Percentiles rank a stretch among this genome's conserved stretches.
Evolutionary conservation across 1,284 basidiomycete species (phyloP).

Genomic region (Moesziomyces sp.): DNA sequence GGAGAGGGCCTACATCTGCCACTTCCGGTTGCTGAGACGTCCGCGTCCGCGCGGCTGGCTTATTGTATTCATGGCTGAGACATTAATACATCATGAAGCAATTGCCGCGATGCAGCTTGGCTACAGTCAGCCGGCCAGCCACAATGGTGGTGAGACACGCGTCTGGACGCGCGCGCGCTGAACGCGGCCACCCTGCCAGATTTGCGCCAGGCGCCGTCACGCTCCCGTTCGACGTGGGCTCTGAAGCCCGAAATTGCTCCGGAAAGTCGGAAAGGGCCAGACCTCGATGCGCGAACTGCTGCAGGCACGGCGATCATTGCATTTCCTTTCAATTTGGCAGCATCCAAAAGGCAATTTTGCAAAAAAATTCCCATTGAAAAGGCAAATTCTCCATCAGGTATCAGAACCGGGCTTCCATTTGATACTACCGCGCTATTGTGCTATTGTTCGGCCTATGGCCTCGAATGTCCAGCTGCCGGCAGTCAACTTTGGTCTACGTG

Average conservation of each 20-base stretch:
- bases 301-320: not conserved
- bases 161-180: constrained; percentile 3
- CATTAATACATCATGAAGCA: no score
- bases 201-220: no score
- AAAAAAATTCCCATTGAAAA: no score
- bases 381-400: not conserved
- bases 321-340: not conserved
- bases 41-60: no score
- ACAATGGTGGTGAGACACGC: constrained; percentile 7
- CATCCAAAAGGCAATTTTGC: no score
- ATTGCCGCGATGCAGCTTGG: no score
- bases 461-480: no score
- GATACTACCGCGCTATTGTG: not conserved
- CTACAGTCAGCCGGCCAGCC: no score
- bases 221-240: constrained; percentile 6
- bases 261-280: not conserved
- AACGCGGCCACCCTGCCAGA: not conserved
- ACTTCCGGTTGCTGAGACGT: not conserved
- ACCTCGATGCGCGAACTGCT: not conserved
- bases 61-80: not conserved
- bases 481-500: no score
- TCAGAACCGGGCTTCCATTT: constrained; percentile 5
- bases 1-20: not conserved
- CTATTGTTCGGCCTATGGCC: not conserved
- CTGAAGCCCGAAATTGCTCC: not conserved